Evolutionary conservation across 805 yeast genomes (phyloP).

Genomic region (Schwanniomyces sp.): DNA sequence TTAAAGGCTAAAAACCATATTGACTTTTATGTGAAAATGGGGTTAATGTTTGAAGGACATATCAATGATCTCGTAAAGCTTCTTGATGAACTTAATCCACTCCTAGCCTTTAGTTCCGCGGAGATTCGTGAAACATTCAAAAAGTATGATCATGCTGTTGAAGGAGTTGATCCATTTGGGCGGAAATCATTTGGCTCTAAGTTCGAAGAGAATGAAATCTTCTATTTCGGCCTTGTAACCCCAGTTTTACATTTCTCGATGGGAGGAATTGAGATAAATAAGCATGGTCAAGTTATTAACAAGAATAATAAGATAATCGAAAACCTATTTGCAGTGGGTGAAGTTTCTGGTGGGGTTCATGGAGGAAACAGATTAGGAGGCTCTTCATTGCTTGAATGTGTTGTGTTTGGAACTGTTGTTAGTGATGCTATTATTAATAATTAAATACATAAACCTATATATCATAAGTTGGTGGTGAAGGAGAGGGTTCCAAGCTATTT

Average conservation of each 20-base stretch:
- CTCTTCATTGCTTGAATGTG: conserved; percentile 57
- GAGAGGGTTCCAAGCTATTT: neutral
- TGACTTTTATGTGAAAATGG: conserved; percentile 45
- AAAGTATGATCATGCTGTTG: conserved; percentile 1
- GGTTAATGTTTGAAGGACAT: conserved; percentile 24
- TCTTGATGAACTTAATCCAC: neutral
- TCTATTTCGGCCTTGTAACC: conserved; percentile 53
- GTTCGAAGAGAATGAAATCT: conserved; percentile 13
- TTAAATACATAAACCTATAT: neutral
- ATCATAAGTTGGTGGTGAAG: neutral
- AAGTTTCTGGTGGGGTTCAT: conserved; percentile 68
- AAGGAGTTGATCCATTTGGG: neutral
- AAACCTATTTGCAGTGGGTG: conserved; percentile 65
- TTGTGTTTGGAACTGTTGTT: conserved; percentile 47
- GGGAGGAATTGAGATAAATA: conserved; percentile 26
- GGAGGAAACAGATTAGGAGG: conserved; percentile 65
- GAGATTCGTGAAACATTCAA: conserved; percentile 8
- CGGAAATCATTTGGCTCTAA: conserved; percentile 8
- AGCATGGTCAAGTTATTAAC: conserved; percentile 15
- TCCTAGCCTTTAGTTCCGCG: conserved; percentile 11
- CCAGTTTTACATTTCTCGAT: conserved; percentile 36
- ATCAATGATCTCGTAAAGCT: conserved; percentile 2
- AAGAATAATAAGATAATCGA: conserved; percentile 28
- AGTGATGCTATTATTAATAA: neutral
- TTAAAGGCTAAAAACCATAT: conserved; percentile 47